Evolutionary conservation across 2,329 filamentous ascomycete species (phyloP).

Genomic region (Fusarium pseudonygamai): DNA sequence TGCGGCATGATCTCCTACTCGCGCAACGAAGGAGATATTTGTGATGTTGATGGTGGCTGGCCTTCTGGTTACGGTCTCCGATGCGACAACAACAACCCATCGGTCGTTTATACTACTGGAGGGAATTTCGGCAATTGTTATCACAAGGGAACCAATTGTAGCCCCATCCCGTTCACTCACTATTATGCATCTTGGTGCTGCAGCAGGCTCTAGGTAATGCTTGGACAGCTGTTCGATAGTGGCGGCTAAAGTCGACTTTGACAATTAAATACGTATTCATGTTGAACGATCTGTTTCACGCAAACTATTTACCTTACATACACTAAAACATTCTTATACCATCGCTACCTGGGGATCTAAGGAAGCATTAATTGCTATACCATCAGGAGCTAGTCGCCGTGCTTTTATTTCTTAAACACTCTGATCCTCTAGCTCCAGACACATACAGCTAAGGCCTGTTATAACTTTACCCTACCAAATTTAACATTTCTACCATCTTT

Average conservation of each 20-base stretch:
- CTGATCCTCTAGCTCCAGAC: no score
- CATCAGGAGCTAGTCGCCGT: no score
- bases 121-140: not conserved
- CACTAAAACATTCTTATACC: no score
- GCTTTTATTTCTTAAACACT: no score
- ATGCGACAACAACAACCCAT: not conserved
- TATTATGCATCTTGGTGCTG: not conserved
- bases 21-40: not conserved
- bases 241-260: not conserved
- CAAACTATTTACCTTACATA: no score
- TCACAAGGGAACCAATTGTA: not conserved
- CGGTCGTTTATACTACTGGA: not conserved
- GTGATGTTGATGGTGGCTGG: not conserved
- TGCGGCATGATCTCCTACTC: not conserved
- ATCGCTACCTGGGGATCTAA: no score
- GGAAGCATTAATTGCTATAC: no score
- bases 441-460: no score
- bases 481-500: no score
- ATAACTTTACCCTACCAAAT: no score
- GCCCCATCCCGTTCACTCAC: not conserved
- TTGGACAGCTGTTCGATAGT: fast-evolving
- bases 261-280: no score
- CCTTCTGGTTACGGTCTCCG: not conserved
- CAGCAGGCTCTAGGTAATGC: not conserved
- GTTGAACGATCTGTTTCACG: no score